Evolutionary conservation across 129 eudicot species (phyloP), one percentile per base, ranked within the genome.

Genomic region (Pseudognaphalium luteoalbum): DNA sequence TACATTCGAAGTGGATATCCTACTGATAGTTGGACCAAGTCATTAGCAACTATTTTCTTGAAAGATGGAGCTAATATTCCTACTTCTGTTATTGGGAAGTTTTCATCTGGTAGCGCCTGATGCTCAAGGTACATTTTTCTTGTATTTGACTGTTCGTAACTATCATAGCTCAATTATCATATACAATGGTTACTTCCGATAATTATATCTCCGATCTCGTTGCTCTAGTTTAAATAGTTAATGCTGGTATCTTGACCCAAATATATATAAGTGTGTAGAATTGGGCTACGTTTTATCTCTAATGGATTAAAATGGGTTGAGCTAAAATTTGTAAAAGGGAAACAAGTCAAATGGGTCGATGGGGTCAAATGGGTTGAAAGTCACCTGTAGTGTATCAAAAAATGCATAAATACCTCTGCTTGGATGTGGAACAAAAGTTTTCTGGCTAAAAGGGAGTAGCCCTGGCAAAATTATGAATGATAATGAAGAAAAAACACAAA

Each of bases 81-180:
- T 78, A 59, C 41, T 77, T 71, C 19, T 88, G 7, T 64, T 83
- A 20, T 82, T 85, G 75, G 82, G 85, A 61, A 78, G 75, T 65
- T 78, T 91, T 79, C 81, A 64, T 66, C 34, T 83, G 52, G 95
- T 85, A 42, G 72, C 78, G 20, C 87, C 97, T 69, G 95, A 91
- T 77, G 81, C 86, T 60, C 97, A 91, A 88, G 97, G 97, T 91
- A 88, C 51, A 20, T 65, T 58, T 29, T 81, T 50, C 54, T 41
- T 62, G 29, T 15, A 7, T 35, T 6, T 14, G 54, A 47, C 54
- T 47, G 54, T 47, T 47, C 14, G 17, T 47, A 47, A 47, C 54
- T 47, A 47, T 3, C 63, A 50, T 52, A 68, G 71, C 70, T 65
- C 72, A 22, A 5, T 64, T 17, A 21, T 62, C 20, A 70, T 81